A percentile compares a stretch with the other conserved stretches of the same genome.
Conservation (phyloP, 1,139 yeast species). For the Wickerhamomyces sp. region DNA sequence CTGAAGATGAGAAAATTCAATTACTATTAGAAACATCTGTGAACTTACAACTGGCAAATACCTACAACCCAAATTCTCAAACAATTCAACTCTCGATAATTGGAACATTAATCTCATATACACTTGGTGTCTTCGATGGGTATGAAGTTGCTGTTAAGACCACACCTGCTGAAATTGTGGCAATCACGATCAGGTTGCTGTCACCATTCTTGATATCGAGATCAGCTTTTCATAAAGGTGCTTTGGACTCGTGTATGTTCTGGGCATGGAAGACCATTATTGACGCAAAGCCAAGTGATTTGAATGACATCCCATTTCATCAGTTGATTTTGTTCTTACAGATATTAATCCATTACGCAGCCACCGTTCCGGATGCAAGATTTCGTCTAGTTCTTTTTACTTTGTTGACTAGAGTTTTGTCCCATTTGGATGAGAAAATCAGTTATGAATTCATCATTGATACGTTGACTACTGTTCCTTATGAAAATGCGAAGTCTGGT, state of each 20-base stretch:
- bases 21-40: slow-evolving; percentile 34
- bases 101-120: slow-evolving; percentile 28
- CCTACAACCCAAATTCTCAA: slow-evolving; percentile 22
- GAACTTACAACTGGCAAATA: slow-evolving; percentile 26
- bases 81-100: slow-evolving; percentile 26
- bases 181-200: slow-evolving; percentile 28
- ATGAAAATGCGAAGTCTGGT: slow-evolving; percentile 50
- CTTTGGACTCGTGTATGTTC: slow-evolving; percentile 35
- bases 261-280: slow-evolving; percentile 39
- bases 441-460: slow-evolving; percentile 61
- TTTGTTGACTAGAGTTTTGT: slow-evolving; percentile 49
- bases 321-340: slow-evolving; percentile 41
- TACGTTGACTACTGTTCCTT: slow-evolving; percentile 66
- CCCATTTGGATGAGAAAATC: slow-evolving; percentile 48
- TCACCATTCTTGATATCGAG: slow-evolving; percentile 31
- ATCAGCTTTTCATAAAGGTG: slow-evolving; percentile 24
- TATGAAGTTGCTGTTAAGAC: slow-evolving; percentile 12
- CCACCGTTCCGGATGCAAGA: slow-evolving; percentile 26
- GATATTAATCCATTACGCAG: slow-evolving; percentile 33
- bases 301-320: slow-evolving; percentile 25
- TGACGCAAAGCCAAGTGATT: slow-evolving; percentile 26
- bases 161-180: slow-evolving; percentile 23
- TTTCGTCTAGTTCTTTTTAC: slow-evolving; percentile 33
- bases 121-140: slow-evolving; percentile 23
- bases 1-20: slow-evolving; percentile 27